A percentile compares a stretch with the other conserved stretches of the same genome.
Conservation (phyloP, 257 asterid species). For the Ophiorrhiza pumila region DNA sequence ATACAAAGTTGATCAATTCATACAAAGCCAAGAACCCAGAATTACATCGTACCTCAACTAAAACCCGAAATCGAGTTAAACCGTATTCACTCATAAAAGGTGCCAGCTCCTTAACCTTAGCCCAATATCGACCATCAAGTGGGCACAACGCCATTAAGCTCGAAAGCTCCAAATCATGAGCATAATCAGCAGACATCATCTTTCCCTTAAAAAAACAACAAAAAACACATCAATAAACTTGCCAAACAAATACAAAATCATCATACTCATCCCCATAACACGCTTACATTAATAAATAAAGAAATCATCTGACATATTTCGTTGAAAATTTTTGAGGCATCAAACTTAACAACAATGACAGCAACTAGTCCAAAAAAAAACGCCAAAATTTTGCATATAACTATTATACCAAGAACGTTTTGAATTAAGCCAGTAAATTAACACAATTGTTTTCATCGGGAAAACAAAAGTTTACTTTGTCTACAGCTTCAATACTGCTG, state of each 20-base stretch:
- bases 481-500: constrained; percentile 19
- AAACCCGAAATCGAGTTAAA: constrained; percentile 67
- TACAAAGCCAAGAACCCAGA: neutral
- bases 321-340: neutral
- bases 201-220: constrained; percentile 24
- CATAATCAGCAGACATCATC: constrained; percentile 23
- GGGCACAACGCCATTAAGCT: constrained; percentile 70
- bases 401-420: neutral
- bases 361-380: no score
- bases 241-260: neutral
- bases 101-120: constrained; percentile 76
- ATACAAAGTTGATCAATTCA: no score
- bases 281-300: no score
- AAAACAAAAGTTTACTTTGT: constrained; percentile 24
- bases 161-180: constrained; percentile 40
- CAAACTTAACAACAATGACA: no score
- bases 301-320: neutral
- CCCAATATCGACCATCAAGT: constrained; percentile 92
- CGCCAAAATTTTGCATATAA: no score
- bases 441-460: no score
- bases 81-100: constrained; percentile 82
- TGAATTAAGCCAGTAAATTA: neutral
- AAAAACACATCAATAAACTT: neutral
- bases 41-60: constrained; percentile 65
- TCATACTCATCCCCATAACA: neutral